These are phyloP conservation scores for Suillus spraguei DNA, from an alignment of 768 basidiomycete species.

Conservation along the genomic window DNA sequence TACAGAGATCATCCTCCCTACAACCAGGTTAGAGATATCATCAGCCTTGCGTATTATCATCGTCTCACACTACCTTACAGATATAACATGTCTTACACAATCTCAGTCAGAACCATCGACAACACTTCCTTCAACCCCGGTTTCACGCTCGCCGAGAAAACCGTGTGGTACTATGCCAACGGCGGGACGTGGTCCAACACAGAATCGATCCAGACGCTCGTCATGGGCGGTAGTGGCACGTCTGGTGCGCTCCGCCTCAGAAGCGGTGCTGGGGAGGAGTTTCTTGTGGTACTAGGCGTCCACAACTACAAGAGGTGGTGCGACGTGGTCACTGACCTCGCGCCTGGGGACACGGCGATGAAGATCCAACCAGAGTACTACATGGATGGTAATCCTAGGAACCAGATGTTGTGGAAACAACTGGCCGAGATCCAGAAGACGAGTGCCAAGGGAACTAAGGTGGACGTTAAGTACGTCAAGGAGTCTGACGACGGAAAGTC, in stretches of 20 bases:
- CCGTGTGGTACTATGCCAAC: not conserved
- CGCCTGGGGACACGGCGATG: slow-evolving; percentile 23
- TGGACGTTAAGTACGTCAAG: not conserved
- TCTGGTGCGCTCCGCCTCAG: slow-evolving; percentile 40
- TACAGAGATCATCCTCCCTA: no score
- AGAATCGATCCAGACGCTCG: slow-evolving; percentile 29
- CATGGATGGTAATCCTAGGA: not conserved
- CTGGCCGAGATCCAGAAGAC: not conserved
- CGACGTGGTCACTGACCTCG: slow-evolving; percentile 41
- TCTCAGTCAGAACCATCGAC: not conserved
- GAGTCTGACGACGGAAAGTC: not conserved
- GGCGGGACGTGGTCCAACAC: slow-evolving; percentile 33
- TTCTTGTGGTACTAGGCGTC: slow-evolving; percentile 39
- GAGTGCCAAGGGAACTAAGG: not conserved
- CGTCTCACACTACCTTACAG: not conserved
- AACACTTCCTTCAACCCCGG: not conserved
- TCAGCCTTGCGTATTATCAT: not conserved
- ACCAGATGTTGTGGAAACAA: not conserved
- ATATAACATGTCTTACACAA: not conserved
- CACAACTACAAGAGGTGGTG: slow-evolving; percentile 44
- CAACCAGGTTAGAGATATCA: not conserved
- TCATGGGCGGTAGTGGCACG: slow-evolving; percentile 42
- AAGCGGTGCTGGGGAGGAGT: slow-evolving; percentile 30
- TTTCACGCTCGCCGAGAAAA: not conserved
- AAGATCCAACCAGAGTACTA: slow-evolving; percentile 23